phyloP scores from a whole-genome alignment of 768 basidiomycete genomes.

The Strobilomyces confusus region DNA sequence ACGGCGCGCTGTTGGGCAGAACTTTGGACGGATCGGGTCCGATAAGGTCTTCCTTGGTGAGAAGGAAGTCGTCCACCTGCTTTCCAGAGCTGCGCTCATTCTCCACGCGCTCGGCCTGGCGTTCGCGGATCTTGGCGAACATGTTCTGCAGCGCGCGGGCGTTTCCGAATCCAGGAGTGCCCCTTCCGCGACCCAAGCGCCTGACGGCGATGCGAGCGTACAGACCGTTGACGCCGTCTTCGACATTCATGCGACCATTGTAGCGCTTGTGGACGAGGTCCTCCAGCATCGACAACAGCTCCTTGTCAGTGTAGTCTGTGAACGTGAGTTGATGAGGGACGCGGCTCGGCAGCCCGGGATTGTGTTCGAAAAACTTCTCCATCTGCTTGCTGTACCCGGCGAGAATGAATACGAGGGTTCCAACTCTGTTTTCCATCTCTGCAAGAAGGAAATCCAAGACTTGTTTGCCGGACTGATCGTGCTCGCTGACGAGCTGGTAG shows the following conservation, averaged over 20 bases:
- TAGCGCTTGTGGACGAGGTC: constrained; percentile 45
- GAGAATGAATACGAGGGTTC: constrained; percentile 62
- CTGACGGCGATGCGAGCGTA: constrained; percentile 53
- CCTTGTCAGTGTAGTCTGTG: constrained; percentile 54
- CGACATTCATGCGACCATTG: constrained; percentile 36
- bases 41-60: constrained; percentile 56
- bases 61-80: constrained; percentile 46
- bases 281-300: constrained; percentile 54
- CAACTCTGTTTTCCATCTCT: constrained; percentile 70
- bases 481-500: constrained; percentile 54
- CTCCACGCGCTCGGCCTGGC: constrained; percentile 50
- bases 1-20: constrained; percentile 42
- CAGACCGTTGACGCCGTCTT: constrained; percentile 52
- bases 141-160: constrained; percentile 58
- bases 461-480: constrained; percentile 40
- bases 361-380: constrained; percentile 76
- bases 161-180: constrained; percentile 61
- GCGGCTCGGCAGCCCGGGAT: constrained; percentile 66
- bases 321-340: constrained; percentile 60
- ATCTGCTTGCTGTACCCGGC: constrained; percentile 70
- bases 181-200: constrained; percentile 61
- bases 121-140: constrained; percentile 43
- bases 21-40: constrained; percentile 59
- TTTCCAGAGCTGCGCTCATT: constrained; percentile 39
- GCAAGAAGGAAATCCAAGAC: constrained; percentile 69